A percentile compares a stretch with the other conserved stretches of the same genome.
These are phyloP conservation scores for Penicillium sp. DNA, from an alignment of 2,329 filamentous ascomycete species.

Conservation along the genomic window DNA sequence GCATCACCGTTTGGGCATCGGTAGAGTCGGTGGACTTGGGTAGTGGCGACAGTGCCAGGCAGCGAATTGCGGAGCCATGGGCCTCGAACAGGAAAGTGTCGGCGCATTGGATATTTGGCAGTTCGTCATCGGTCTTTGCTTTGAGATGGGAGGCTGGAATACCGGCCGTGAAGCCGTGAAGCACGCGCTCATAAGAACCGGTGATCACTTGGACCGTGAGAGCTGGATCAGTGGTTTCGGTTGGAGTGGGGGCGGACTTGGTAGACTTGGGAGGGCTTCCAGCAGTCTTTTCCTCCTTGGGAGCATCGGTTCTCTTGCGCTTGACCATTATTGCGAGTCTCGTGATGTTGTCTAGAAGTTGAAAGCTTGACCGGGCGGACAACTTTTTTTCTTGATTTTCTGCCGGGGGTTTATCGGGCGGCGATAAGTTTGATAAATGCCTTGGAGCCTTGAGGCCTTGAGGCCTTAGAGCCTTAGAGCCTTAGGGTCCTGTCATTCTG, in stretches of 20 bases:
- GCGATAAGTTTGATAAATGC: no score
- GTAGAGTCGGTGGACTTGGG: slow-evolving; percentile 54
- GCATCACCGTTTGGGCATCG: slow-evolving; percentile 76
- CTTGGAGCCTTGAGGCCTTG: slow-evolving; percentile 2
- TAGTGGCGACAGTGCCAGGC: slow-evolving; percentile 79
- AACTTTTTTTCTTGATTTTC: slow-evolving; percentile 23
- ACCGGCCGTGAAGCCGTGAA: slow-evolving; percentile 86
- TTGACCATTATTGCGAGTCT: slow-evolving; percentile 40
- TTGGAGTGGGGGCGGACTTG: slow-evolving; percentile 32
- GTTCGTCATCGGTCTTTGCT: slow-evolving; percentile 26
- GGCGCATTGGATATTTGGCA: slow-evolving; percentile 64
- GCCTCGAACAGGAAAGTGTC: slow-evolving; percentile 97
- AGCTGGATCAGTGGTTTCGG: slow-evolving; percentile 31
- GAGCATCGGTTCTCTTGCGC: slow-evolving; percentile 44
- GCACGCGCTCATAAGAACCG: slow-evolving; percentile 88
- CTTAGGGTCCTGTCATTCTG: not conserved
- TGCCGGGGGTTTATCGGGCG: slow-evolving; percentile 23
- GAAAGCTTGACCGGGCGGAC: slow-evolving; percentile 7
- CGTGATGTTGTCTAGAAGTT: not conserved
- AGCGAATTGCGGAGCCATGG: slow-evolving; percentile 85
- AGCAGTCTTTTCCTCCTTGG: slow-evolving; percentile 26
- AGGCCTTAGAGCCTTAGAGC: slow-evolving; percentile 4
- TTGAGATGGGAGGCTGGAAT: slow-evolving; percentile 49
- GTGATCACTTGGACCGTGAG: slow-evolving; percentile 83
- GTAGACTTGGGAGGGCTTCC: slow-evolving; percentile 34